Evolutionary conservation across 2,329 filamentous ascomycete genomes (phyloP).

Genomic region (Magnaporthiopsis incrustans): DNA sequence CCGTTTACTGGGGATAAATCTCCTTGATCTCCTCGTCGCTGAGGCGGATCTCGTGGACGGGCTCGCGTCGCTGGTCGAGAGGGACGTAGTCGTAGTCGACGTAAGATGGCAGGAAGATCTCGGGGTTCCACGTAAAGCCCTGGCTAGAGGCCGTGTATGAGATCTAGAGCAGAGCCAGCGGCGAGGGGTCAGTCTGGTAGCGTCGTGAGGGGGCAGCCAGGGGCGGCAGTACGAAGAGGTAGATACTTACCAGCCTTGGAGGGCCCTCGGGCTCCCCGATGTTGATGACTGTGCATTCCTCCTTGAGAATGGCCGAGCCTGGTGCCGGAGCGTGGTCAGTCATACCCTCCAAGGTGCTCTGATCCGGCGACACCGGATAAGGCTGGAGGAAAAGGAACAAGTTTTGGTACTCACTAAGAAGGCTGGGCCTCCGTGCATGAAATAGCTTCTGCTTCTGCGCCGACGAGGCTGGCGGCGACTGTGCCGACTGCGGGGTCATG

Average conservation of each 20-base stretch:
- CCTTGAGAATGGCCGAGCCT: conserved; percentile 65
- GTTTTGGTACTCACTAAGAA: conserved; percentile 43
- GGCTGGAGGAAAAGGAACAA: background rate
- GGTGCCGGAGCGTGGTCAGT: background rate
- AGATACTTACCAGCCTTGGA: conserved; percentile 55
- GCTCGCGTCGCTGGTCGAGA: conserved; percentile 67
- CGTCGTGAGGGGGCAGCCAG: conserved; percentile 1
- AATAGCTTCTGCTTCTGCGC: conserved; percentile 32
- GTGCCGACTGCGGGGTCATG: conserved; percentile 33
- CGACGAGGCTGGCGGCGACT: conserved; percentile 32
- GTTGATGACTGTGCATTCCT: conserved; percentile 75
- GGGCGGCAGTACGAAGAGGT: background rate
- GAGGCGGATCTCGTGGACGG: conserved; percentile 68
- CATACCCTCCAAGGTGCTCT: background rate
- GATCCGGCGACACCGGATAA: background rate
- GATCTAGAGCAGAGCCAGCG: conserved; percentile 41
- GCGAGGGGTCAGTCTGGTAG: conserved; percentile 14
- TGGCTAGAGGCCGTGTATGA: conserved; percentile 73
- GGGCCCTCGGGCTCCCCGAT: conserved; percentile 67
- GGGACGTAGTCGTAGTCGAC: conserved; percentile 67
- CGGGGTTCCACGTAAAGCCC: conserved; percentile 78
- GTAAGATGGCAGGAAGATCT: conserved; percentile 76
- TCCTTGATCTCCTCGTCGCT: conserved; percentile 68
- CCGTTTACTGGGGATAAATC: conserved; percentile 54
- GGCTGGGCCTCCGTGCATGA: conserved; percentile 51